Base-by-base conservation (phyloP, 2,329 filamentous ascomycete species). In the Neonectria coccinea region DNA sequence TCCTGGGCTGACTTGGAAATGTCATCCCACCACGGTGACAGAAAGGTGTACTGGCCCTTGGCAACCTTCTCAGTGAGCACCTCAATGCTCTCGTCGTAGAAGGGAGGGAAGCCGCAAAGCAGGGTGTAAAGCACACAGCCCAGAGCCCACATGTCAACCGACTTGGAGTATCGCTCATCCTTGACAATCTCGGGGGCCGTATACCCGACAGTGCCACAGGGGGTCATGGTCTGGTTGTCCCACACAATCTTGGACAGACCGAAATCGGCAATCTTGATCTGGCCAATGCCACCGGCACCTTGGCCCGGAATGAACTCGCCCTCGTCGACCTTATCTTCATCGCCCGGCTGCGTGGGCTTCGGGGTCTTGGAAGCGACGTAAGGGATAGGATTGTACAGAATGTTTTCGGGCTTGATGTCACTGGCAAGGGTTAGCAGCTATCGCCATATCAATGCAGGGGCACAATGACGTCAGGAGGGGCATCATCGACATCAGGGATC, bases 1-100 rank as follows among this genome's bases (percentile, higher is more conserved):
- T 99, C 95, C 78, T 98, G 93, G 0, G 96, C 96, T 4, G 93
- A 91, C 78, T 96, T 94, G 65, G 95, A 97, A 66, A 99, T 98
- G 63, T 97, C 94, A 72, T 99, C 96, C 96, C 96, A 99, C 96
- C 96, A 99, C 0, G 96, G 96, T 3, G 95, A 98, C 47, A 99
- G 82, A 83, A 99, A 99, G 0, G 96, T 98, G 78, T 96, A 99
- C 81, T 98, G 94, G 53, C 96, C 96, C 74, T 92, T 91, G 31
- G 96, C 96, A 18, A 99, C 96, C 84, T 99, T 99, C 77, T 99
- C 95, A 1, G 96, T 98, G 65, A 99, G 87, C 1, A 97, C 91
- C 76, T 97, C 94, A 71, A 99, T 98, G 75, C 93, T 97, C 81
- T 99, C 96, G 73, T 99, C 96, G 79, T 99, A 97, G 80, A 99